Base-by-base conservation (phyloP, 352 stramenopile species). In the Phytophthora syringae region DNA sequence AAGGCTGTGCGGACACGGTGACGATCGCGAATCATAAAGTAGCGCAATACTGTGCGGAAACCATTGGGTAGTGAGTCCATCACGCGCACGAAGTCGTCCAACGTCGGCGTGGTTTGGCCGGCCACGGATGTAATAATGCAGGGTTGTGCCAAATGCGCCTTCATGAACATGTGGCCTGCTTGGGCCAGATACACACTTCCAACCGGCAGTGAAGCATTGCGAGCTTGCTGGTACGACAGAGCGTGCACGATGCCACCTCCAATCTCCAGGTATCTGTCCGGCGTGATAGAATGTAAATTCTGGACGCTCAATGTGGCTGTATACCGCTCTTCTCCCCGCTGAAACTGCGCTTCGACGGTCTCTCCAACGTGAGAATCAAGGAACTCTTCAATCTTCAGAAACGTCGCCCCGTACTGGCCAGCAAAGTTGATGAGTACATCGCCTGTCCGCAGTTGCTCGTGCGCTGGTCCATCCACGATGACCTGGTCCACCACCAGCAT, bases 401-500 rank as follows among this genome's bases (percentile, higher is more conserved):
- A 98, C 1, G 88, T 86, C 10, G 92, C 95, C 52, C 92, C 81
- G 43, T 84, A 77, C 13, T 84, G 50, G 0, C 77, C 88, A 5
- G 80, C 84, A 59, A 97, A 89, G 52, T 84, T 76, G 28, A 97
- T 81, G 16, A 98, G 62, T 21, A 98, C 79, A 64, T 98, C 93
- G 2, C 93, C 93, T 2, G 86, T 83, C 34, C 94, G 81, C 16
- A 98, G 56, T 32, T 91, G 76, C 25, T 76, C 67, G 34, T 93
- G 78, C 2, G 81, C 89, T 2, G 90, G 88, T 3, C 91, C 91
- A 25, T 77, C 69, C 48, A 92, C 88, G 24, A 97, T 77, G 5
- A 97, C 88, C 61, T 97, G 87, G 47, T 96, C 83, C 7, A 97
- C 88, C 7, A 97, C 86, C 7, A 98, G 78, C 82, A 97, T 94